Evolutionary conservation across 1,284 basidiomycete species (phyloP).

Genomic region (Cutaneotrichosporon spelunceum): DNA sequence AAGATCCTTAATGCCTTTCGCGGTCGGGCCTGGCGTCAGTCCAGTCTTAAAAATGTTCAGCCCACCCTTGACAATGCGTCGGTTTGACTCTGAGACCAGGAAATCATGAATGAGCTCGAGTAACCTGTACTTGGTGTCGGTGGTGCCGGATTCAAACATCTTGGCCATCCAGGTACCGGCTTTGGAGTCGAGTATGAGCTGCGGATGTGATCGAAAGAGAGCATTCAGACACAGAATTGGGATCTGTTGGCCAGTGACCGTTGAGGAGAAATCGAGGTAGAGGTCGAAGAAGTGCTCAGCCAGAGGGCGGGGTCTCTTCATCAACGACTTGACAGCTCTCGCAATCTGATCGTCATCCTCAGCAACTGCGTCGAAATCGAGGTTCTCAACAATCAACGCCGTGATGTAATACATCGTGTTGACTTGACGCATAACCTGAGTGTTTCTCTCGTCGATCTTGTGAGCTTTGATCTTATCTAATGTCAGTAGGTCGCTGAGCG

Average conservation of each 20-base stretch:
- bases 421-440: conserved; percentile 10
- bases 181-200: conserved; percentile 72
- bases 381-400: conserved; percentile 80
- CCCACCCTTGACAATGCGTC: conserved; percentile 53
- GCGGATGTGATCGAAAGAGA: conserved; percentile 86
- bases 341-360: conserved; percentile 59
- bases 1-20: conserved; percentile 79
- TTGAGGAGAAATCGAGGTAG: conserved; percentile 56
- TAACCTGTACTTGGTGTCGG: conserved; percentile 68
- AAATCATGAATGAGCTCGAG: conserved; percentile 89
- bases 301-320: conserved; percentile 53
- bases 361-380: conserved; percentile 76
- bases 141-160: conserved; percentile 69
- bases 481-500: background rate
- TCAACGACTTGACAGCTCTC: conserved; percentile 2
- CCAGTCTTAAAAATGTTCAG: background rate
- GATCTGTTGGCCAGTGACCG: conserved; percentile 21
- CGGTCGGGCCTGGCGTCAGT: conserved; percentile 25
- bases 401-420: conserved; percentile 72
- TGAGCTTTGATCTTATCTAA: conserved; percentile 14
- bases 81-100: conserved; percentile 68
- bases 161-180: conserved; percentile 83
- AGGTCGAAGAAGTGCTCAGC: conserved; percentile 75
- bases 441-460: background rate
- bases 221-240: conserved; percentile 74